Evolutionary conservation across 768 basidiomycete species (phyloP).

Genomic region (Goffeauzyma gilvescens): DNA sequence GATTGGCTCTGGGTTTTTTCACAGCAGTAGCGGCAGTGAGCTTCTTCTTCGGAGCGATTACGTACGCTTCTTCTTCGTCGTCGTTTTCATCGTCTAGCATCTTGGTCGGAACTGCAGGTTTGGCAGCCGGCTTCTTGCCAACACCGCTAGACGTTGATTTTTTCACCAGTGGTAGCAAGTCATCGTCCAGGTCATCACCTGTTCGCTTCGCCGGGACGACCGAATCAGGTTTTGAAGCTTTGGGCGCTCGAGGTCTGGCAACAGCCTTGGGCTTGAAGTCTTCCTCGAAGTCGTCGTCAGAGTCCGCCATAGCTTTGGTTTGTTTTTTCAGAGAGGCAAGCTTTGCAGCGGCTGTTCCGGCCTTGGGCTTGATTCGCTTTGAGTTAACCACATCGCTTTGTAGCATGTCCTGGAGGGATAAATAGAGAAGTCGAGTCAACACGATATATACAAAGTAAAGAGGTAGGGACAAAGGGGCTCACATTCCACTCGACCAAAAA

Average conservation of each 20-base stretch:
- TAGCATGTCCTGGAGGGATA: conserved; percentile 16
- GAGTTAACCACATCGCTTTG: conserved; percentile 37
- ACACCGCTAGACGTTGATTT: neutral
- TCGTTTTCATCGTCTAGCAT: conserved; percentile 9
- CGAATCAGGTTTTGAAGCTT: conserved; percentile 1
- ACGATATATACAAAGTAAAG: too few species aligned
- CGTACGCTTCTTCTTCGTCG: conserved; percentile 3
- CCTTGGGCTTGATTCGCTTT: conserved; percentile 40
- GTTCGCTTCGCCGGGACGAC: neutral
- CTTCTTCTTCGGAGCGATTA: conserved; percentile 1
- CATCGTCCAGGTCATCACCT: neutral
- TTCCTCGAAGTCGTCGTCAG: conserved; percentile 37
- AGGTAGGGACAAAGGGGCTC: conserved; percentile 22
- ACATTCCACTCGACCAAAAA: conserved; percentile 77
- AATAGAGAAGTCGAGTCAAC: neutral
- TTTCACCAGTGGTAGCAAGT: neutral
- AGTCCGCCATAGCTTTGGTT: conserved; percentile 33
- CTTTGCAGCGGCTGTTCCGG: conserved; percentile 32
- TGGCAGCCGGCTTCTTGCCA: conserved; percentile 12
- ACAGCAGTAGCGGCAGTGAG: conserved; percentile 1
- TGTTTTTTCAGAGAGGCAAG: conserved; percentile 40
- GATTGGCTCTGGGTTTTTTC: conserved; percentile 6
- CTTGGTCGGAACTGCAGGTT: conserved; percentile 15
- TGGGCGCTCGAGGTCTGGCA: conserved; percentile 24
- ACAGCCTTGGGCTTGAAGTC: conserved; percentile 42